These are phyloP conservation scores for Nakazawaea sp. DNA, from an alignment of 805 yeast species.

Conservation along the genomic window DNA sequence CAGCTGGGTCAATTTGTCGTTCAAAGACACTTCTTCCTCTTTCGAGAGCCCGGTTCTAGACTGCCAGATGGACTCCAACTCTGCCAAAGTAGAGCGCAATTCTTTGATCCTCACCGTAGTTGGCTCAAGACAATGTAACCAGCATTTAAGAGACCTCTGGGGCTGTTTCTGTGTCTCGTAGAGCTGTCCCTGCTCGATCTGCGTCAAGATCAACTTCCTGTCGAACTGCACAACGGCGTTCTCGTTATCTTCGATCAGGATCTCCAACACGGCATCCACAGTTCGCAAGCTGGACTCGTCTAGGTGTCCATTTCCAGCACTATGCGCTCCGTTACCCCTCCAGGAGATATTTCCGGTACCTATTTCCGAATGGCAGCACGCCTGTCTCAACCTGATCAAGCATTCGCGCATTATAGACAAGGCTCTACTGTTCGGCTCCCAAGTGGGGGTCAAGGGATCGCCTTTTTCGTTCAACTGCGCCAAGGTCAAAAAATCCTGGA, in stretches of 20 bases:
- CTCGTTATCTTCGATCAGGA: constrained; percentile 52
- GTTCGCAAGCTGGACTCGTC: constrained; percentile 30
- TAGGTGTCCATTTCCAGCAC: neutral
- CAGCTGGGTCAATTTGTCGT: constrained; percentile 1
- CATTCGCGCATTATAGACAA: constrained; percentile 53
- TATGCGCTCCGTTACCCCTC: neutral
- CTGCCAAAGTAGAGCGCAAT: constrained; percentile 12
- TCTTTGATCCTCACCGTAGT: constrained; percentile 14
- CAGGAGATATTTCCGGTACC: constrained; percentile 13
- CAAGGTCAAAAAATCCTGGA: constrained; percentile 48
- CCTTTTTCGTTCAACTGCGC: constrained; percentile 50
- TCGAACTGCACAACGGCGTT: constrained; percentile 42
- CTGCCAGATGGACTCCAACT: constrained; percentile 7
- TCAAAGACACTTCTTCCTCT: constrained; percentile 1
- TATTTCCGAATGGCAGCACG: constrained; percentile 74
- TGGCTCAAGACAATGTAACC: constrained; percentile 29
- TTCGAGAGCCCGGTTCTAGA: neutral
- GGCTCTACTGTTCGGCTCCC: constrained; percentile 38
- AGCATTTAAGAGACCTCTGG: constrained; percentile 37
- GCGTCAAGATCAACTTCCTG: constrained; percentile 35
- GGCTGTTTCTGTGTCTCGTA: constrained; percentile 53
- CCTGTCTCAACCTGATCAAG: constrained; percentile 63
- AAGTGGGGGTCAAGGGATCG: constrained; percentile 38
- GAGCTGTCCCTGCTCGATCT: constrained; percentile 61
- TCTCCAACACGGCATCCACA: constrained; percentile 60